phyloP scores from a whole-genome alignment of 2,329 filamentous ascomycete species.

The Fusarium redolens region DNA sequence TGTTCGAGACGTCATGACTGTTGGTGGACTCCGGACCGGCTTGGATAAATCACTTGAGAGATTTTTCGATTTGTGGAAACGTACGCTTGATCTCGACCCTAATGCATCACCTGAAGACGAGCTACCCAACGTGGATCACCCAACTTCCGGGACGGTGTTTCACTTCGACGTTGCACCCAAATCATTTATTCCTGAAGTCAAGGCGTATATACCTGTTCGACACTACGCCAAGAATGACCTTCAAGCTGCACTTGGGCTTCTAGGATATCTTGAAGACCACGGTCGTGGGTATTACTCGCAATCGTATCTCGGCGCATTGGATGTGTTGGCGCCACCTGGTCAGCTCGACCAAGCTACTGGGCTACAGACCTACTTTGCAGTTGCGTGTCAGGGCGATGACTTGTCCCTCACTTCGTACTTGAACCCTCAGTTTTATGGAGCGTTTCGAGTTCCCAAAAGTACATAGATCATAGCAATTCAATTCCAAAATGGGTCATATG shows the following conservation, averaged over 20 bases:
- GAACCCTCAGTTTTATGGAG: not conserved
- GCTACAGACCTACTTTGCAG: not conserved
- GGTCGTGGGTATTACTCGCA: not conserved
- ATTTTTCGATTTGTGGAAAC: conserved; percentile 2
- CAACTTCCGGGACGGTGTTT: not conserved
- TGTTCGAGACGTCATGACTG: not conserved
- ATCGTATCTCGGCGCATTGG: not conserved
- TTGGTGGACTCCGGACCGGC: not conserved
- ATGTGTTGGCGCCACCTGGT: not conserved
- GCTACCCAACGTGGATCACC: not conserved
- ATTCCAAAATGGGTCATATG: not conserved
- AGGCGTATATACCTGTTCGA: not conserved
- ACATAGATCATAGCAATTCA: not conserved
- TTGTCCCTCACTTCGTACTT: not conserved
- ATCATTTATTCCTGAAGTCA: not conserved
- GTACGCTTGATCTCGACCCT: not conserved
- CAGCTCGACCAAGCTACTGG: not conserved
- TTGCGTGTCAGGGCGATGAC: not conserved
- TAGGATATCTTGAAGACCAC: not conserved
- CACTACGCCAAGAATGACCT: not conserved
- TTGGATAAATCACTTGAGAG: not conserved
- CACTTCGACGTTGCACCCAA: not conserved
- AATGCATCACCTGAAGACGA: not conserved
- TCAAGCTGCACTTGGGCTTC: not conserved
- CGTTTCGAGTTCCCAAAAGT: not conserved